Percentiles rank a stretch among this genome's conserved stretches.
Conservation (phyloP, 2,329 filamentous ascomycete genomes). For the Fusarium multiceps region DNA sequence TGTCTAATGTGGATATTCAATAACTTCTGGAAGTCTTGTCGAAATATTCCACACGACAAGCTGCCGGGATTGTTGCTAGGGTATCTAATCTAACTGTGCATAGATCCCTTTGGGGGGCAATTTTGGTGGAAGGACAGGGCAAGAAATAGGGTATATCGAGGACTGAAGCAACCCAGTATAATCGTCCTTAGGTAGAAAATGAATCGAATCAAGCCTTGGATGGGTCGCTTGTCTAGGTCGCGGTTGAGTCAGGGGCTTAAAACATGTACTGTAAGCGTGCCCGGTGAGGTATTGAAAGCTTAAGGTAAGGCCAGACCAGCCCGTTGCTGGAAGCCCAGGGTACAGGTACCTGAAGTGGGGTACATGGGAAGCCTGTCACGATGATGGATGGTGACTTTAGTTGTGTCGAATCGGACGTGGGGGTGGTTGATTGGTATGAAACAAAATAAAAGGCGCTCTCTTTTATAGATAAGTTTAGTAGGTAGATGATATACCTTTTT, state of each 20-base stretch:
- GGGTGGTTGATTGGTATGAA: neutral
- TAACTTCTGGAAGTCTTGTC: neutral
- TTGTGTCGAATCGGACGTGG: neutral
- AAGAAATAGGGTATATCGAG: neutral
- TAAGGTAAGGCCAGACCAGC: neutral
- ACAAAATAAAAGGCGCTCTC: neutral
- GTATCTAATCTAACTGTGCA: conserved; percentile 10
- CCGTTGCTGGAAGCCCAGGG: conserved; percentile 16
- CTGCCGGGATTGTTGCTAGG: conserved; percentile 22
- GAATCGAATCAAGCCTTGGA: neutral
- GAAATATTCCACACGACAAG: conserved; percentile 11
- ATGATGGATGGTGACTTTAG: conserved; percentile 11
- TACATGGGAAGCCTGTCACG: conserved; percentile 14
- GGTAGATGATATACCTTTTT: neutral
- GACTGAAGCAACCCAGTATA: neutral
- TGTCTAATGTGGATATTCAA: neutral
- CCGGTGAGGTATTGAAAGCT: conserved; percentile 29
- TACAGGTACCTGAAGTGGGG: conserved; percentile 30
- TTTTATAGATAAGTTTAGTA: neutral
- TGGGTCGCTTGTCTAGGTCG: neutral
- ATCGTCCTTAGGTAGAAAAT: neutral
- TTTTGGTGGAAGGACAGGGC: neutral
- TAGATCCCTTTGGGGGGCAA: conserved; percentile 1
- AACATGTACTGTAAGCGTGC: conserved; percentile 5
- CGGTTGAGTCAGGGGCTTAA: conserved; percentile 10